Base-by-base conservation (phyloP, 1,284 basidiomycete species). In the Cutaneotrichosporon cutaneum region DNA sequence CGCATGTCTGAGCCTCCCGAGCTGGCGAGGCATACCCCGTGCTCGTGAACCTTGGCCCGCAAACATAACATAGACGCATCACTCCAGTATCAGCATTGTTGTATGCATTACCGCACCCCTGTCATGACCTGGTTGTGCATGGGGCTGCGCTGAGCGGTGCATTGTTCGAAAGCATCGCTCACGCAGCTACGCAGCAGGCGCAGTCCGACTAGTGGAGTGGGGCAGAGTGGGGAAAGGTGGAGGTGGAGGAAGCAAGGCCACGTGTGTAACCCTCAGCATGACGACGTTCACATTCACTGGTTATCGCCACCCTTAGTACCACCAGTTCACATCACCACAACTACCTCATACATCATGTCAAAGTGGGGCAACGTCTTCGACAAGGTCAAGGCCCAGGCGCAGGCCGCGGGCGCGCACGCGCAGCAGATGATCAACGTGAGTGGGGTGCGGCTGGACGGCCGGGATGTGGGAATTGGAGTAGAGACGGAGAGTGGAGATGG, bases 341-440 rank as follows among this genome's bases (percentile, higher is more conserved):
- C 30, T 9, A 30, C 33, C 47, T 50, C 27, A 8, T 30, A 8
- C 48, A 39, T 22, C 32, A 66, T 66, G 61, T 53, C 58, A 4
- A 56, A 56, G 48, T 66, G 62, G 36, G 62, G 62, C 22, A 51
- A 57, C 47, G 64, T 74, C 42, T 50, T 72, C 39, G 63, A 61
- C 64, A 74, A 74, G 64, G 72, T 69, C 44, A 62, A 65, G 39
- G 58, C 66, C 8, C 60, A 64, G 47, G 70, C 70, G 1, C 45
- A 57, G 6, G 47, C 51, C 5, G 72, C 70, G 4, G 68, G 70
- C 33, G 57, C 60, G 13, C 71, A 72, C 60, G 74, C 74, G 3
- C 59, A 60, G 44, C 59, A 66, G 7, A 67, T 73, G 62, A 57
- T 71, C 55, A 68, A 72, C 60, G 74, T 75, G 54, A 50, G 71